Conservation (phyloP, 2,329 filamentous ascomycete species). For the Parascedosporium putredinis region DNA sequence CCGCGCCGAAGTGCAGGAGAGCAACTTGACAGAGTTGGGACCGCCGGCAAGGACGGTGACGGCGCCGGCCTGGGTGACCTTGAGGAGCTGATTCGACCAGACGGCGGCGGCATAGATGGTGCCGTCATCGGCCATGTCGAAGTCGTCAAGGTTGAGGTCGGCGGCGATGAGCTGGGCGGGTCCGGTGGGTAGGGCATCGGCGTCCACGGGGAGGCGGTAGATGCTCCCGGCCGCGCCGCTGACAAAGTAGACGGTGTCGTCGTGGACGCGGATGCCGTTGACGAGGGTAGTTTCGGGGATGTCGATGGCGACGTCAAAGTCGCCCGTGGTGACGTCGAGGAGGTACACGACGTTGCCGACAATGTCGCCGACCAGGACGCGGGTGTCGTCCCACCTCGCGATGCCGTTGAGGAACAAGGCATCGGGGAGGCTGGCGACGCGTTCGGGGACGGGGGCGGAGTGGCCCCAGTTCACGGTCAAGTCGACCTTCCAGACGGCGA, state of each 20-base stretch:
- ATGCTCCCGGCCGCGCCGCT: background rate
- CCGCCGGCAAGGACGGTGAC: background rate
- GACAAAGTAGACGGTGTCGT: background rate
- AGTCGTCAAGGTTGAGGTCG: background rate
- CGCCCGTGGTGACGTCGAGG: background rate
- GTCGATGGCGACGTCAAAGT: background rate
- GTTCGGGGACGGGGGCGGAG: background rate
- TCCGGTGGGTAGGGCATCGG: background rate
- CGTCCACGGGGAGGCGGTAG: constrained; percentile 1
- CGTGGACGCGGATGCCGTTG: background rate
- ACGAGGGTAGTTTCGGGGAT: background rate
- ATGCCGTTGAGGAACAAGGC: constrained; percentile 1
- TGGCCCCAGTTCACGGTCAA: no score
- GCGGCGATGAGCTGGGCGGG: background rate
- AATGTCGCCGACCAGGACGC: constrained; percentile 1
- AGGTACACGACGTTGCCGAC: background rate
- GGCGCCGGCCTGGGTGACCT: background rate
- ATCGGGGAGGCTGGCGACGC: background rate
- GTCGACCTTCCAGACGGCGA: background rate
- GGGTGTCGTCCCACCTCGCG: background rate
- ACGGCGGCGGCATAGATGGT: background rate
- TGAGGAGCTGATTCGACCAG: background rate
- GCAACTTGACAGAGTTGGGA: background rate
- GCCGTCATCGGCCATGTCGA: background rate
- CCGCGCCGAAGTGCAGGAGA: background rate